Conservation (phyloP, 2,329 filamentous ascomycete genomes). For the Cladosporium phlei region DNA sequence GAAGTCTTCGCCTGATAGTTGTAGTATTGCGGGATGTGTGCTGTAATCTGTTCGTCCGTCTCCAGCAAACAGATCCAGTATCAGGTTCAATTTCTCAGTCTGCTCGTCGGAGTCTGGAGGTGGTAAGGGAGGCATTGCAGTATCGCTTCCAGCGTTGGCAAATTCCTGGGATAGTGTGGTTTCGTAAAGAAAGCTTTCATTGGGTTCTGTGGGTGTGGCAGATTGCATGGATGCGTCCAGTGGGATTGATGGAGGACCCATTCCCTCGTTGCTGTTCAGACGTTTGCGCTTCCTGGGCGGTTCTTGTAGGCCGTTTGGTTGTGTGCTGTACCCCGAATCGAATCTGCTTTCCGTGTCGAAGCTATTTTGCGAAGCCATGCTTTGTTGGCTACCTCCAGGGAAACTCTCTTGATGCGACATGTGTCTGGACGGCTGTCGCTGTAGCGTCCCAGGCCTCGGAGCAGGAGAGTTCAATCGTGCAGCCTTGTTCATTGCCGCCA, state of each 20-base stretch:
- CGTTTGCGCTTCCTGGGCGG: constrained; percentile 75
- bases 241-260: constrained; percentile 28
- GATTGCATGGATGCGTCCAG: constrained; percentile 57
- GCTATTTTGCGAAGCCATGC: constrained; percentile 42
- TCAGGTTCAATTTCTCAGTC: constrained; percentile 73
- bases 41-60: constrained; percentile 63
- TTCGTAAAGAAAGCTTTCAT: constrained; percentile 70
- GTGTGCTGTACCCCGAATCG: constrained; percentile 66
- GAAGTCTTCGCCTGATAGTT: constrained; percentile 72
- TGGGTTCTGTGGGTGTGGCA: constrained; percentile 69
- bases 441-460: constrained; percentile 58
- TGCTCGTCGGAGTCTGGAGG: constrained; percentile 57
- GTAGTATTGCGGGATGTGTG: constrained; percentile 70
- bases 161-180: constrained; percentile 31
- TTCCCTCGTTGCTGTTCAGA: constrained; percentile 35
- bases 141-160: constrained; percentile 48
- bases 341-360: constrained; percentile 38
- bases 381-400: constrained; percentile 76
- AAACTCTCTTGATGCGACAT: constrained; percentile 67
- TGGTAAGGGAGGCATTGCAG: constrained; percentile 61
- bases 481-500: constrained; percentile 89
- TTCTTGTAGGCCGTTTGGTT: constrained; percentile 48
- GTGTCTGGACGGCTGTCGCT: constrained; percentile 61
- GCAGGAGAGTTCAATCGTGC: constrained; percentile 86
- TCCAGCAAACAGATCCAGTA: constrained; percentile 67